These are phyloP conservation scores for Rhizopus microsporus DNA, from an alignment of 371 early-diverging fungal species.

Conservation along the genomic window DNA sequence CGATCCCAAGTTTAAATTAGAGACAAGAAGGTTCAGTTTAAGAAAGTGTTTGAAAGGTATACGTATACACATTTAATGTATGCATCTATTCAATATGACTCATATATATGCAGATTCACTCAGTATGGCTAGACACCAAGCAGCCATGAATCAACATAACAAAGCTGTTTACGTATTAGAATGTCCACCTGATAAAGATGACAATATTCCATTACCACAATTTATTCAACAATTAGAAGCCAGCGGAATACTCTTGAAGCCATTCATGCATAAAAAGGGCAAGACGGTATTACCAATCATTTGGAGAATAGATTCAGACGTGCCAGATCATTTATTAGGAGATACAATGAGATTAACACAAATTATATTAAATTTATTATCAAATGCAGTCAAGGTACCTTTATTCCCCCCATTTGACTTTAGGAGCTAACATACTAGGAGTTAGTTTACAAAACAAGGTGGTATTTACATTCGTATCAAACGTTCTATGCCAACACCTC, in stretches of 20 bases:
- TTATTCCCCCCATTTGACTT: slow-evolving; percentile 14
- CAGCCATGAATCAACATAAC: slow-evolving; percentile 45
- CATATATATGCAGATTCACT: slow-evolving; percentile 35
- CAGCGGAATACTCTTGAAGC: slow-evolving; percentile 20
- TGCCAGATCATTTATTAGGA: slow-evolving; percentile 58
- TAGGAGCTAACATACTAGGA: neutral
- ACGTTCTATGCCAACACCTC: slow-evolving; percentile 33
- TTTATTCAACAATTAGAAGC: slow-evolving; percentile 32
- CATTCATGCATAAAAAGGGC: slow-evolving; percentile 26
- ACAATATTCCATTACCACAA: slow-evolving; percentile 45
- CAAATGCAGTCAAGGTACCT: slow-evolving; percentile 60
- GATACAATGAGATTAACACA: slow-evolving; percentile 62
- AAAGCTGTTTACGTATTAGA: slow-evolving; percentile 54
- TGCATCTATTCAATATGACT: neutral
- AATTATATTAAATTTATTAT: slow-evolving; percentile 59
- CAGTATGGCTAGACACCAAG: slow-evolving; percentile 55
- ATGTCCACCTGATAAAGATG: slow-evolving; percentile 57
- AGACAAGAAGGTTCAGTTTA: slow-evolving; percentile 54
- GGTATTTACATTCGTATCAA: slow-evolving; percentile 45
- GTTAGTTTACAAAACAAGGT: slow-evolving; percentile 48
- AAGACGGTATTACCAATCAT: slow-evolving; percentile 55
- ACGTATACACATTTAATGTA: slow-evolving; percentile 20
- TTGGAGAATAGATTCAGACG: slow-evolving; percentile 60
- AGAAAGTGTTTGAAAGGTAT: slow-evolving; percentile 65
- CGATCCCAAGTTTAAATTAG: slow-evolving; percentile 60